phyloP scores from a whole-genome alignment of 257 asterid genomes.

The Primulina tabacum region DNA sequence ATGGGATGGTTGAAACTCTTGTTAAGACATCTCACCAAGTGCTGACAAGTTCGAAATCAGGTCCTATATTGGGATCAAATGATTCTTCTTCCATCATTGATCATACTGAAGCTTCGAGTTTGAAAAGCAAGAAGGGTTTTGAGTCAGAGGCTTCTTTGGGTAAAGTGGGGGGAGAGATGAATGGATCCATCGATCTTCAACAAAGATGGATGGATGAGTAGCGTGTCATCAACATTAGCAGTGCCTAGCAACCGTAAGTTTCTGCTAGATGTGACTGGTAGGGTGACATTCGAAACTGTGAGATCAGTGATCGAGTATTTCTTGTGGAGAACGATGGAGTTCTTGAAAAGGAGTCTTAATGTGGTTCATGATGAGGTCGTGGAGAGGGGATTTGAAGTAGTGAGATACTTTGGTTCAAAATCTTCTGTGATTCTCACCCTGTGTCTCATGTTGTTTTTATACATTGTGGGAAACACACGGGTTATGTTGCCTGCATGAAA shows the following conservation, averaged over 20 bases:
- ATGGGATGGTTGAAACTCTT: conserved; percentile 88
- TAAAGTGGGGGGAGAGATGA: conserved; percentile 28
- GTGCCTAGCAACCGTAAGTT: conserved; percentile 81
- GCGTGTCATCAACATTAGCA: conserved; percentile 73
- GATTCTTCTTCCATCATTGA: conserved; percentile 35
- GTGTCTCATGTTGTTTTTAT: conserved; percentile 65
- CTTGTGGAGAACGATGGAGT: conserved; percentile 59
- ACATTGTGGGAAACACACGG: conserved; percentile 54
- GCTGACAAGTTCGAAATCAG: conserved; percentile 56
- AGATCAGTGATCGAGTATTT: conserved; percentile 64
- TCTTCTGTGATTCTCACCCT: conserved; percentile 72
- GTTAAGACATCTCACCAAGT: conserved; percentile 88
- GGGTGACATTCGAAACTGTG: conserved; percentile 87
- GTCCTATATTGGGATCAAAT: conserved; percentile 24
- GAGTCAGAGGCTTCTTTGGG: conserved; percentile 31
- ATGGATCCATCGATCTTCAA: conserved; percentile 35
- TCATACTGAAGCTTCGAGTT: conserved; percentile 33
- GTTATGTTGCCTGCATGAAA: conserved; percentile 57
- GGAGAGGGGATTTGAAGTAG: conserved; percentile 72
- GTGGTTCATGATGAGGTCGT: conserved; percentile 60
- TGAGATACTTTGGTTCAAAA: conserved; percentile 70
- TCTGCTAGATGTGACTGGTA: conserved; percentile 83
- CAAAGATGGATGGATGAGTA: conserved; percentile 66
- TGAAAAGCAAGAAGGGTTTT: conserved; percentile 24
- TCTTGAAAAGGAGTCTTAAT: conserved; percentile 54